phyloP scores from a whole-genome alignment of 495 filamentous ascomycete genomes.

The Penicillium diatomitis region DNA sequence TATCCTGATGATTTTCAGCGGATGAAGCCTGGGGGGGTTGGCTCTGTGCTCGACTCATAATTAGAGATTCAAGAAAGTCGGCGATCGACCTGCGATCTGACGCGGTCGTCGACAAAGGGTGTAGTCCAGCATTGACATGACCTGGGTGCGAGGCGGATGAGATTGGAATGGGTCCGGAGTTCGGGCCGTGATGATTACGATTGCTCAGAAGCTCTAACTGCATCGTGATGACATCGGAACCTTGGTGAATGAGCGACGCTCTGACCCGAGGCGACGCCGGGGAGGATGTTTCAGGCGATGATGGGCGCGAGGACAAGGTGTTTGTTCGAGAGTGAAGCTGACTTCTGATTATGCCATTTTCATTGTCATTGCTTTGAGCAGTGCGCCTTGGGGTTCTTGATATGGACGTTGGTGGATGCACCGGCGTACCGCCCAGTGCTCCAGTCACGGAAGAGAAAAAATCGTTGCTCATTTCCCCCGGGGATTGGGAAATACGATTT shows the following conservation, averaged over 20 bases:
- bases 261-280: slow-evolving; percentile 38
- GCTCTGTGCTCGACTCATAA: slow-evolving; percentile 22
- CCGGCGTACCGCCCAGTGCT: slow-evolving; percentile 19
- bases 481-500: slow-evolving; percentile 31
- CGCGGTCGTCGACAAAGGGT: slow-evolving; percentile 5
- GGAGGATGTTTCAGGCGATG: slow-evolving; percentile 35
- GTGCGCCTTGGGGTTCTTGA: slow-evolving; percentile 9
- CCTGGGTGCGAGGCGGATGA: slow-evolving; percentile 10
- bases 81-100: slow-evolving; percentile 25
- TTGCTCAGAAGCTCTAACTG: slow-evolving; percentile 34
- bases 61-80: slow-evolving; percentile 29
- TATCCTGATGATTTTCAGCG: slow-evolving; percentile 12
- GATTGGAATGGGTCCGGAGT: slow-evolving; percentile 2
- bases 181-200: slow-evolving; percentile 22
- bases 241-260: slow-evolving; percentile 38
- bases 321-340: slow-evolving; percentile 31
- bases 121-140: slow-evolving; percentile 7
- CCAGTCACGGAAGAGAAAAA: slow-evolving; percentile 21
- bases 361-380: slow-evolving; percentile 1
- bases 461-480: slow-evolving; percentile 27
- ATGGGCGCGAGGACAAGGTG: slow-evolving; percentile 34
- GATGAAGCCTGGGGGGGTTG: slow-evolving; percentile 2
- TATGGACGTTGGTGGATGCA: slow-evolving; percentile 7
- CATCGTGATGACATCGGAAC: slow-evolving; percentile 42
- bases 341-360: slow-evolving; percentile 5